Evolutionary conservation across 257 asterid genomes (phyloP).

Genomic region (Nicotiana benthamiana): DNA sequence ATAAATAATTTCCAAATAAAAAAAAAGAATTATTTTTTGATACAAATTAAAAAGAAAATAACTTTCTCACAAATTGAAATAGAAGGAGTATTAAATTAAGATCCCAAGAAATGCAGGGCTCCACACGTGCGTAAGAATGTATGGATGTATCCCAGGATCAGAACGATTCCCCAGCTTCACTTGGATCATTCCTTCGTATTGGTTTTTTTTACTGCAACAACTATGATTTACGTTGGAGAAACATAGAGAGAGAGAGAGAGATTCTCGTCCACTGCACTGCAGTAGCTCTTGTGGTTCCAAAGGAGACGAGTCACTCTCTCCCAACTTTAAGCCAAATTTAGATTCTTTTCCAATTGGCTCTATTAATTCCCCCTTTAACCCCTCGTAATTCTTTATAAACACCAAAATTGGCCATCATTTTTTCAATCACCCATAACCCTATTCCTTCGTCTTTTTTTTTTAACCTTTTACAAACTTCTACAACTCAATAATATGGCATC

Average conservation of each 20-base stretch:
- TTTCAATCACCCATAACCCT: background rate
- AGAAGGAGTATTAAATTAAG: background rate
- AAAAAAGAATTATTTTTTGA: no score
- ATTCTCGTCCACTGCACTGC: background rate
- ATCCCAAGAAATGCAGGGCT: background rate
- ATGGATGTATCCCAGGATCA: background rate
- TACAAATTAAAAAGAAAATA: no score
- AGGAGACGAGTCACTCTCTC: conserved; percentile 17
- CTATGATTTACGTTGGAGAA: no score
- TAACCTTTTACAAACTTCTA: background rate
- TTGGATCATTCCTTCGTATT: background rate
- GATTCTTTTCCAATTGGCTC: conserved; percentile 12
- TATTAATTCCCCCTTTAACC: background rate
- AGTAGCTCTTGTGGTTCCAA: conserved; percentile 10
- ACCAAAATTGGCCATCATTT: background rate
- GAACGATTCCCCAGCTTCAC: background rate
- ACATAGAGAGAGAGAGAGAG: background rate
- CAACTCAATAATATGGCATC: conserved; percentile 31
- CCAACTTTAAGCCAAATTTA: conserved; percentile 13
- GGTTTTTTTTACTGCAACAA: background rate
- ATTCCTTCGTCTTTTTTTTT: background rate
- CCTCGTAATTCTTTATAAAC: conserved; percentile 8
- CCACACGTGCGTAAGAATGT: background rate
- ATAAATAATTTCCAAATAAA: no score
- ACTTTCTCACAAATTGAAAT: no score